Evolutionary conservation across 2,329 filamentous ascomycete genomes (phyloP).

Genomic region (Trichoderma afroharzianum): DNA sequence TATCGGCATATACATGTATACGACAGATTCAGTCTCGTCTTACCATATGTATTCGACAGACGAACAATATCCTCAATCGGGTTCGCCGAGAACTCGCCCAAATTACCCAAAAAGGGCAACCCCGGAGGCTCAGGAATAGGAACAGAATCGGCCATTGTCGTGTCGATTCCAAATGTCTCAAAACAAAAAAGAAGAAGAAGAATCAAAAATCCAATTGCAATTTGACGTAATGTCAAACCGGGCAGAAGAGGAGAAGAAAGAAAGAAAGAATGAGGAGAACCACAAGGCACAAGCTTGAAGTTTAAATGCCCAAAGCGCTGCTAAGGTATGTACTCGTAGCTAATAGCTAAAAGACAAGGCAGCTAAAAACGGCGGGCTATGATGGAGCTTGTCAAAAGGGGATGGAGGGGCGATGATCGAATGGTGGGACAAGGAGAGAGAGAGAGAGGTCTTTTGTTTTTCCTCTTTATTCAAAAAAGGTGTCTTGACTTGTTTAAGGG

Average conservation of each 20-base stretch:
- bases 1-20: background rate
- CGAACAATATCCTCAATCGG: slow-evolving; percentile 52
- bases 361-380: background rate
- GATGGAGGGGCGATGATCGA: background rate
- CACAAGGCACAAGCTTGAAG: background rate
- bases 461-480: background rate
- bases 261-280: background rate
- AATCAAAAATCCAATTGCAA: background rate
- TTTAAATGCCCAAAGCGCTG: background rate
- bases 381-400: background rate
- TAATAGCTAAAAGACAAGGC: background rate
- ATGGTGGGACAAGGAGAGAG: background rate
- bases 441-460: background rate
- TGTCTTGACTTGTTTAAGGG: background rate
- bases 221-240: background rate
- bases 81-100: slow-evolving; percentile 59
- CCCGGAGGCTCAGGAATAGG: slow-evolving; percentile 62
- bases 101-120: slow-evolving; percentile 63
- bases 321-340: background rate
- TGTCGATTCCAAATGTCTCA: background rate
- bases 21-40: slow-evolving; percentile 17
- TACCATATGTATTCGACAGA: slow-evolving; percentile 64
- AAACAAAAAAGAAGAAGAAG: background rate
- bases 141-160: slow-evolving; percentile 35
- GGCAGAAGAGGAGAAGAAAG: background rate